Evolutionary conservation across 306 rosid species (phyloP).

Genomic region (Trichosanthes truncata): DNA sequence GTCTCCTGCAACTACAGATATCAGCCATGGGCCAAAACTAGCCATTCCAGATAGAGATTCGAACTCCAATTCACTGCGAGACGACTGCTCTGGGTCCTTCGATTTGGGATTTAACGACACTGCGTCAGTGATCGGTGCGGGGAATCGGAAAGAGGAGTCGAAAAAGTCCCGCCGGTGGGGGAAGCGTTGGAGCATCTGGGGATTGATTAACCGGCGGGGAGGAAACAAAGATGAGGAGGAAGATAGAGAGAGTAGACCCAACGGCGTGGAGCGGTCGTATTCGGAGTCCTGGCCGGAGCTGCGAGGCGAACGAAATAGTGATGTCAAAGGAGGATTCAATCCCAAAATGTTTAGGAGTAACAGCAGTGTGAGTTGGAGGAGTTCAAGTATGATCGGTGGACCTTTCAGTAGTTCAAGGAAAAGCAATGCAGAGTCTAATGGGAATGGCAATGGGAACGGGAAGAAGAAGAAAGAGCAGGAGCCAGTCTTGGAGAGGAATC

Average conservation of each 20-base stretch:
- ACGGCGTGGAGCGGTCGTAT: constrained; percentile 62
- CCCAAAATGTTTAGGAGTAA: constrained; percentile 66
- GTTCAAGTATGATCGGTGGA: constrained; percentile 31
- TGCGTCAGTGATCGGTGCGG: constrained; percentile 34
- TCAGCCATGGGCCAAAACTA: constrained; percentile 39
- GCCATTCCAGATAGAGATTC: constrained; percentile 49
- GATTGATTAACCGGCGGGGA: constrained; percentile 52
- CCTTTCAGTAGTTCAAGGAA: constrained; percentile 49
- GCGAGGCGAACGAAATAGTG: constrained; percentile 49
- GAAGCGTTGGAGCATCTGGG: constrained; percentile 88
- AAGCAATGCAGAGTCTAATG: constrained; percentile 25
- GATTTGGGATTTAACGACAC: constrained; percentile 46
- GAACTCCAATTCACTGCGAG: constrained; percentile 56
- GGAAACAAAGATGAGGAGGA: constrained; percentile 75
- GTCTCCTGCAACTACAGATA: constrained; percentile 47
- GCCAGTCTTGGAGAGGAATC: constrained; percentile 70
- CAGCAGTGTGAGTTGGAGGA: constrained; percentile 24
- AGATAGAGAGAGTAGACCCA: constrained; percentile 48
- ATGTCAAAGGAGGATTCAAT: constrained; percentile 39
- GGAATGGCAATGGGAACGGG: constrained; percentile 50
- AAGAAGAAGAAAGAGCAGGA: constrained; percentile 56
- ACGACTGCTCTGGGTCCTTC: constrained; percentile 58
- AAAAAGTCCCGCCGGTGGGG: constrained; percentile 84
- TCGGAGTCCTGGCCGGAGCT: constrained; percentile 89
- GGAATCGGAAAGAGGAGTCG: constrained; percentile 26